phyloP scores from a whole-genome alignment of 2,329 filamentous ascomycete genomes.

The Penicillium sp. region DNA sequence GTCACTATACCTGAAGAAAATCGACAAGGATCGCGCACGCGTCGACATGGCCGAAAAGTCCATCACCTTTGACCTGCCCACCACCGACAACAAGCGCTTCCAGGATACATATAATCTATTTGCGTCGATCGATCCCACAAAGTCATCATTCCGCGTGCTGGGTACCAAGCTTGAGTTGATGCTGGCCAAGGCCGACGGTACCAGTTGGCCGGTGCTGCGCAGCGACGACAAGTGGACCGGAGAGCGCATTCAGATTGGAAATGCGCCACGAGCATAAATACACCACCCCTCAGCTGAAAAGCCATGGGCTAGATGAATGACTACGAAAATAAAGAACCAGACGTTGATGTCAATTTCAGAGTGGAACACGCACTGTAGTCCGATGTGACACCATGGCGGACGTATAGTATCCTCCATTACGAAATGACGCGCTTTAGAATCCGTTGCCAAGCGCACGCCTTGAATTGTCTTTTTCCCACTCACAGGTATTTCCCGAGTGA shows the following conservation, averaged over 20 bases:
- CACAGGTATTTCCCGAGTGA: too few relatives aligned
- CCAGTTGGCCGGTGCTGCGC: conserved; percentile 78
- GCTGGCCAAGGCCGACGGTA: conserved; percentile 65
- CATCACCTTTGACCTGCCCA: conserved; percentile 75
- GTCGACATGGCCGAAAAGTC: conserved; percentile 60
- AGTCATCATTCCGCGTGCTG: conserved; percentile 73
- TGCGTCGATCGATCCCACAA: conserved; percentile 66
- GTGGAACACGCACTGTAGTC: neutral
- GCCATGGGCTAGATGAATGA: too few relatives aligned
- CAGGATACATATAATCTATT: conserved; percentile 68
- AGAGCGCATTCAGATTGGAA: conserved; percentile 85
- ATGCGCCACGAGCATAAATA: conserved; percentile 58
- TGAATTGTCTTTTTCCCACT: too few relatives aligned
- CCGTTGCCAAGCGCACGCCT: neutral
- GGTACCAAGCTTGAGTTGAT: conserved; percentile 84
- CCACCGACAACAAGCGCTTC: conserved; percentile 79
- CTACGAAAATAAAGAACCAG: too few relatives aligned
- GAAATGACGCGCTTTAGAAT: too few relatives aligned
- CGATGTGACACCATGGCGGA: neutral
- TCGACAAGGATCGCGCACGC: conserved; percentile 71
- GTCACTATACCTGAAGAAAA: conserved; percentile 94
- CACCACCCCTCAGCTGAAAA: neutral
- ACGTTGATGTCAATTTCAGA: too few relatives aligned
- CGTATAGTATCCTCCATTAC: neutral
- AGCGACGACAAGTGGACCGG: conserved; percentile 67